Evolutionary conservation across 352 stramenopile species (phyloP).

Genomic region (Blastocystis sp.): DNA sequence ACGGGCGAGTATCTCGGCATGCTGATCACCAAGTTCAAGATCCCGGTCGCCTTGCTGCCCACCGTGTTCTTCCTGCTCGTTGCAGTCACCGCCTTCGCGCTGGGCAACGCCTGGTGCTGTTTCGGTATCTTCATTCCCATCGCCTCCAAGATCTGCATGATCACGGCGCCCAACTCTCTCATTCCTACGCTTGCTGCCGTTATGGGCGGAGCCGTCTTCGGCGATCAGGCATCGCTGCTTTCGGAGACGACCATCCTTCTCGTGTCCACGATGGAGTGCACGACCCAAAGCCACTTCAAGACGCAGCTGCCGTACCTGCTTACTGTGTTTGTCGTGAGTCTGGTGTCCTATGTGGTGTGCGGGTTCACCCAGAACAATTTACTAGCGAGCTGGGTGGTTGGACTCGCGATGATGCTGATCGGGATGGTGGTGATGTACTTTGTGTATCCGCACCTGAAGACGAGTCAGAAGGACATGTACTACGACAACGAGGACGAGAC

Average conservation of each 20-base stretch:
- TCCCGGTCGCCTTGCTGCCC: slow-evolving; percentile 39
- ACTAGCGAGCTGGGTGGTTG: slow-evolving; percentile 2
- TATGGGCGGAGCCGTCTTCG: slow-evolving; percentile 81
- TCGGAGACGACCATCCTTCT: slow-evolving; percentile 79
- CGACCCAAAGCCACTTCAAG: slow-evolving; percentile 58
- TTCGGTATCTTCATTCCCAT: slow-evolving; percentile 70
- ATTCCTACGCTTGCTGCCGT: slow-evolving; percentile 49
- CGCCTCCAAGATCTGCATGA: slow-evolving; percentile 46
- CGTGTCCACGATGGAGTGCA: slow-evolving; percentile 62
- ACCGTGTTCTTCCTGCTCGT: slow-evolving; percentile 56
- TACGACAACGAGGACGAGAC: slow-evolving; percentile 58
- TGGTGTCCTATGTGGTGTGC: slow-evolving; percentile 37
- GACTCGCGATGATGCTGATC: background rate
- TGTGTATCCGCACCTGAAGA: slow-evolving; percentile 39
- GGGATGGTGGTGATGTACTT: slow-evolving; percentile 5
- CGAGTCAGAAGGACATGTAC: slow-evolving; percentile 47
- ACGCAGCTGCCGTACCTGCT: slow-evolving; percentile 51
- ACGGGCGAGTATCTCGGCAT: slow-evolving; percentile 54
- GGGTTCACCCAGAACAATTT: slow-evolving; percentile 54
- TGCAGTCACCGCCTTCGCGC: slow-evolving; percentile 35
- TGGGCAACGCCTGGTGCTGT: slow-evolving; percentile 65
- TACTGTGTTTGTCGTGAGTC: slow-evolving; percentile 4
- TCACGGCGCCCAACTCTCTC: slow-evolving; percentile 23
- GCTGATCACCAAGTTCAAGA: slow-evolving; percentile 50
- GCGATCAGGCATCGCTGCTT: slow-evolving; percentile 85